Base-by-base conservation (phyloP, 331 rosid species). In the Dryas integrifolia region DNA sequence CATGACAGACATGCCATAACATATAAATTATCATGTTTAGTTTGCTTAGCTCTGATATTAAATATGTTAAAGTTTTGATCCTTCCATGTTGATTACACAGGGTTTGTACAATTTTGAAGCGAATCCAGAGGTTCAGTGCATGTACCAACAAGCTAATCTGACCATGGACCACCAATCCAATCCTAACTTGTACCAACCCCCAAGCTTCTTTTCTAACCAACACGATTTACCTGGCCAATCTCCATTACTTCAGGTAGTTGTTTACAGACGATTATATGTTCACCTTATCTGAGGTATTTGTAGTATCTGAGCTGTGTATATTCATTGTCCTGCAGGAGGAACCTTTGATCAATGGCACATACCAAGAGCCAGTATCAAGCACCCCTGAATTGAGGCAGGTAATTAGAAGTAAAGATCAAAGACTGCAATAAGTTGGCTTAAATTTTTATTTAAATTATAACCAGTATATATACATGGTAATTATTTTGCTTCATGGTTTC, bases 361-460 rank as follows among this genome's bases (percentile, higher is more conserved):
- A 82, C 79, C 83, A 75, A 10, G 87, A 85, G 38, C 64, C 86
- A 40, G 49, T 85, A 65, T 76, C 85, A 60, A 69, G 74, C 82
- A 82, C 75, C 52, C 75, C 71, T 76, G 87, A 81, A 67, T 48
- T 74, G 80, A 81, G 79, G 76, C 87, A 81, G 85, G 95, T 82
- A 86, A 75, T 47, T 11, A 45, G 14, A 66, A 44, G 58, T 35
- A 9, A 53, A 46, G 13, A 11, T 74, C 43, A 6, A 47, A 55
- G 65, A 44, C 46, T 72, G 73, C 9, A 67, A 62, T 58, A 47
- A 55, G 65, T 7, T 39, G 26, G 3, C 5, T 0, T 30, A 52
- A 12, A 12, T 38, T 16, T 16, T 67, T 43, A 0, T 60, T 4
- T 53, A 63, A 4, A 30, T 18, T 58, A 35, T 59, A 47, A 41